Evolutionary conservation across 345 rosid species (phyloP).

Genomic region (Lepidium aucheri): DNA sequence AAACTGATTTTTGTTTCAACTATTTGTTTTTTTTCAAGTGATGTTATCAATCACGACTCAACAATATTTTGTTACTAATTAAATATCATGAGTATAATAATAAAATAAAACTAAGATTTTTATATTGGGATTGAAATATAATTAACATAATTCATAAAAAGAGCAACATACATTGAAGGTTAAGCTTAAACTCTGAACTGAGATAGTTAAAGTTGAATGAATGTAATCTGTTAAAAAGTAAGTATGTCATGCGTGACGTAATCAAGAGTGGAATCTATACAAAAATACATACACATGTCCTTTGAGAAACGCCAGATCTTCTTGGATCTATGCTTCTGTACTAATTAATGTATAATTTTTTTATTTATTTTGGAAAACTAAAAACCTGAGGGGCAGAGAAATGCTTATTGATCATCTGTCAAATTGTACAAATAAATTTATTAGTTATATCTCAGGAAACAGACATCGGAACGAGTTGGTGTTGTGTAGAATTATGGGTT

Average conservation of each 20-base stretch:
- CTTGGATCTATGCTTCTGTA: background rate
- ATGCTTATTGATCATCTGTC: no score
- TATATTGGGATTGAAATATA: no score
- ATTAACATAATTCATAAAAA: no score
- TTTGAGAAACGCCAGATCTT: background rate
- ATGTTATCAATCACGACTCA: no score
- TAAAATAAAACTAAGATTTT: no score
- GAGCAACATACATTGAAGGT: background rate
- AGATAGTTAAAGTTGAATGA: background rate
- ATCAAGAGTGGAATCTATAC: background rate
- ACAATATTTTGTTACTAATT: no score
- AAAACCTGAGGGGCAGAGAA: background rate
- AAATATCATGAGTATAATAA: no score
- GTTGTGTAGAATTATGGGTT: no score
- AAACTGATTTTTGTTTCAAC: no score
- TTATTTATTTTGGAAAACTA: background rate
- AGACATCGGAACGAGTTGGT: background rate
- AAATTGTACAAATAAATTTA: background rate
- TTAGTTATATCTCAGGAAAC: background rate
- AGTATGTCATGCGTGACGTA: conserved; percentile 9
- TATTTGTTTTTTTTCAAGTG: no score
- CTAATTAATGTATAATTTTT: background rate
- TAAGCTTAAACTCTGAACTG: background rate
- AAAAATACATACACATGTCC: background rate
- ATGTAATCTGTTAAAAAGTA: background rate